Conservation (phyloP, 1,284 basidiomycete genomes). For the Mycosarcoma mackinlayi region DNA sequence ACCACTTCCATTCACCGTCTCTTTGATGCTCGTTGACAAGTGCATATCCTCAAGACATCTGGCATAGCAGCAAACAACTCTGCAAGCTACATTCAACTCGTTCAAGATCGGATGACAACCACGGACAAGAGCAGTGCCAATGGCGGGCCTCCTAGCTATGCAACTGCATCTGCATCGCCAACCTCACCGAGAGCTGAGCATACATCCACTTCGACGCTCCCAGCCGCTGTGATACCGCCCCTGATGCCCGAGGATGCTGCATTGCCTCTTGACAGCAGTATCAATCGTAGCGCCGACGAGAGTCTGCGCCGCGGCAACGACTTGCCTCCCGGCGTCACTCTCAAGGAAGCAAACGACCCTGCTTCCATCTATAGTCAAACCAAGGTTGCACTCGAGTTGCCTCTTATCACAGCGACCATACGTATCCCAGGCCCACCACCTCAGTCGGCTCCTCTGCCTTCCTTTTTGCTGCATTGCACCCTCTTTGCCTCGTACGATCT, state of each 20-base stretch:
- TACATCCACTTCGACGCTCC: neutral
- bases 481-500: constrained; percentile 40
- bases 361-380: constrained; percentile 19
- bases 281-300: too few relatives aligned
- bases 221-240: neutral
- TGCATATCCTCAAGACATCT: neutral
- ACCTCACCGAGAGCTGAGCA: neutral
- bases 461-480: constrained; percentile 43
- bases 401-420: constrained; percentile 10
- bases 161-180: neutral
- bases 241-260: neutral
- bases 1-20: too few relatives aligned
- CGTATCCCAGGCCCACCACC: constrained; percentile 15
- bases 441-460: constrained; percentile 14
- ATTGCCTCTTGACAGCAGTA: neutral
- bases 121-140: constrained; percentile 22
- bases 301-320: neutral
- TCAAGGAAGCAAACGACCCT: constrained; percentile 22
- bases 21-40: too few relatives aligned
- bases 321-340: constrained; percentile 15
- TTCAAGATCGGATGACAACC: neutral
- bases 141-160: constrained; percentile 26
- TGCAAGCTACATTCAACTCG: neutral
- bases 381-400: constrained; percentile 22
- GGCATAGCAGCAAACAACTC: neutral